These are phyloP conservation scores for Aphanomyces stellatus DNA, from an alignment of 352 stramenopile species.

Conservation along the genomic window DNA sequence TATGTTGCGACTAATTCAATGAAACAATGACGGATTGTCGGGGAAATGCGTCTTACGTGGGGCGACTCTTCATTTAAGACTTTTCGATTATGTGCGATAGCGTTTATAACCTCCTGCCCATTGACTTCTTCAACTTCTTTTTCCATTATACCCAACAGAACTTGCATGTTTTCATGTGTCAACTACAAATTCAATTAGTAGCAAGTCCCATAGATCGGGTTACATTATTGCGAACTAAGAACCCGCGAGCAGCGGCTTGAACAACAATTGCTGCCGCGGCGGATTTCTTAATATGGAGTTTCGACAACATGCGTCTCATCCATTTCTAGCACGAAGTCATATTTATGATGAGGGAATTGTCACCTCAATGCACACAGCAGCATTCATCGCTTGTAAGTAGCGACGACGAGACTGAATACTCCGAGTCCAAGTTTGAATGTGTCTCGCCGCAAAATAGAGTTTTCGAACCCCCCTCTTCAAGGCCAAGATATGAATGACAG, in stretches of 20 bases:
- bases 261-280: not conserved
- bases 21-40: too few relatives aligned
- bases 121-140: too few relatives aligned
- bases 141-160: too few relatives aligned
- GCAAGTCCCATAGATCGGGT: not conserved
- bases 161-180: not conserved
- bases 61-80: too few relatives aligned
- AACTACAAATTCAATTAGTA: not conserved
- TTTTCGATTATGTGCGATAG: too few relatives aligned
- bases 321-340: not conserved
- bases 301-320: not conserved
- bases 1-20: not conserved
- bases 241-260: conserved; percentile 11
- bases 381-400: not conserved
- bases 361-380: not conserved
- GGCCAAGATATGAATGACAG: conserved; percentile 5
- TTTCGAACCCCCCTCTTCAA: not conserved
- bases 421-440: not conserved
- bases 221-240: conserved; percentile 12
- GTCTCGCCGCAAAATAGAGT: not conserved
- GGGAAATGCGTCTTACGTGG: too few relatives aligned
- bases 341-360: not conserved
- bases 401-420: not conserved
- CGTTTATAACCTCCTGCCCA: too few relatives aligned
- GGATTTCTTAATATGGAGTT: not conserved